Evolutionary conservation across 2,329 filamentous ascomycete species (phyloP).

Genomic region (Diaporthe eres): DNA sequence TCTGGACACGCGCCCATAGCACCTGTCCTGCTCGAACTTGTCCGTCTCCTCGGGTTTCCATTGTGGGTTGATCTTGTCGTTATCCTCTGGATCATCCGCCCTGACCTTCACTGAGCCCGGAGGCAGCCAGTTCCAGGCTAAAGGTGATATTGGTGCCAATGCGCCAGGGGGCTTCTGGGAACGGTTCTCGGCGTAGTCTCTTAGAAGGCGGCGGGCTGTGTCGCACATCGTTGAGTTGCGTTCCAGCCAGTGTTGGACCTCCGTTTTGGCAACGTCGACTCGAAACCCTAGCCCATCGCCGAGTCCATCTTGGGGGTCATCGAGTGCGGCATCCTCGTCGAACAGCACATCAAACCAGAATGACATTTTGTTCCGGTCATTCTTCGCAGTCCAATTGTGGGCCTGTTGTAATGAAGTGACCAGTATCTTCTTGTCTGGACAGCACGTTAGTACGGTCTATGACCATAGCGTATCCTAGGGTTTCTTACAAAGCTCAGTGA

Average conservation of each 20-base stretch:
- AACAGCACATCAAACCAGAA: constrained; percentile 78
- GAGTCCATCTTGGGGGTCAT: constrained; percentile 66
- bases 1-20: constrained; percentile 73
- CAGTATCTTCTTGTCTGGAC: constrained; percentile 73
- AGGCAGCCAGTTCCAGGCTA: constrained; percentile 71
- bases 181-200: constrained; percentile 67
- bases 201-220: constrained; percentile 67
- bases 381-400: constrained; percentile 79
- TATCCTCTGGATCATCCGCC: constrained; percentile 53
- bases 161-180: constrained; percentile 64
- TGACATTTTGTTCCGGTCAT: constrained; percentile 78
- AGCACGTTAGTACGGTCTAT: constrained; percentile 42
- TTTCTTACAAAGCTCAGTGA: constrained; percentile 73
- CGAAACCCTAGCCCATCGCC: constrained; percentile 67
- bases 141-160: constrained; percentile 63
- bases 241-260: constrained; percentile 74
- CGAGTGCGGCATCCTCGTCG: constrained; percentile 65
- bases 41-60: constrained; percentile 68
- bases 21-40: constrained; percentile 71
- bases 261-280: constrained; percentile 69
- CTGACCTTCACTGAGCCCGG: constrained; percentile 52
- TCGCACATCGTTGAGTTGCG: constrained; percentile 72
- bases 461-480: not conserved
- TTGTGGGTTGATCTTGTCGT: constrained; percentile 60
- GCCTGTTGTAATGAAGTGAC: constrained; percentile 77